Base-by-base conservation (phyloP, 768 basidiomycete species). In the Kwoniella heveanensis region DNA sequence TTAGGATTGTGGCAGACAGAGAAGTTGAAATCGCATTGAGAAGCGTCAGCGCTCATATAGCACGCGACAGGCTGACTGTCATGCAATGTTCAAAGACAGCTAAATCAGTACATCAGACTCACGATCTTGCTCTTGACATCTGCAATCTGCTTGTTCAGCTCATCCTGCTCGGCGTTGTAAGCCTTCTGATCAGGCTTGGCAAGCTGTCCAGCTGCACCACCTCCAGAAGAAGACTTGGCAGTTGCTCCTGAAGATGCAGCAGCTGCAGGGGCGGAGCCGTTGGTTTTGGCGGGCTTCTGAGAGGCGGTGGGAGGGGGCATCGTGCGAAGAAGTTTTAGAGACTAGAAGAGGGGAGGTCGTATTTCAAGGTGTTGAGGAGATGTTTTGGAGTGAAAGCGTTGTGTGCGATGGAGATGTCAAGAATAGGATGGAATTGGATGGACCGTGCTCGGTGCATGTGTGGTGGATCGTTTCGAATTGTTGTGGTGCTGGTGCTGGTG, bases 81-180 rank as follows among this genome's bases (percentile, higher is more conserved):
- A n/a, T n/a, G n/a, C n/a, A n/a, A n/a, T n/a, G n/a, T n/a, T n/a
- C n/a, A n/a, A n/a, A n/a, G 54, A 36, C 12, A 29, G 27, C 3
- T 24, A 52, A 8, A 24, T 24, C 22, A 27, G 26, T 24, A 17
- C 13, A 52, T 22, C 22, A 7, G 32, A 85, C 91, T 77, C 72
- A 92, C 95, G 64, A 93, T 81, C 80, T 91, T 89, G 22, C 80
- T 80, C 80, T 96, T 91, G 53, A 92, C 80, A 51, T 82, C 83
- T 64, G 94, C 93, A 72, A 97, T 94, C 74, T 93, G 89, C 25
- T 84, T 81, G 80, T 89, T 92, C 68, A 94, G 82, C 73, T 81
- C 86, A 57, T 89, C 87, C 81, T 94, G 91, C 82, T 97, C 92
- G 9, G 83, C 85, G 57, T 96, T 90, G 78, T 89, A 89, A n/a